A percentile compares a stretch with the other conserved stretches of the same genome.
These are phyloP conservation scores for Brettanomyces sp. DNA, from an alignment of 805 yeast species.

Conservation along the genomic window DNA sequence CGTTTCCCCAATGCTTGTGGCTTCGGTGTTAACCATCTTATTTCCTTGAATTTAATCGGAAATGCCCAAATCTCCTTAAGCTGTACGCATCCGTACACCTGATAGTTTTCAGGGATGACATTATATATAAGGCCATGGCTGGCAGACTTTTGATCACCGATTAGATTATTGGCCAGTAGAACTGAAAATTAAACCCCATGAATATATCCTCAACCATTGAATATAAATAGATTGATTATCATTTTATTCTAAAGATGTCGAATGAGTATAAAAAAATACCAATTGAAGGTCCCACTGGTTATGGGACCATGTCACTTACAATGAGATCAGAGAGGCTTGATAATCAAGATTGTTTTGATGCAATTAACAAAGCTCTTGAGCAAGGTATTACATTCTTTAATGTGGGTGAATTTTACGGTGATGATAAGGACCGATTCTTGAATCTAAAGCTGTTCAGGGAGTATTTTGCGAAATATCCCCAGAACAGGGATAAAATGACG, in stretches of 20 bases:
- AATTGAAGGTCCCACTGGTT: constrained; percentile 37
- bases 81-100: no score
- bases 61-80: no score
- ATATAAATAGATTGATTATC: no score
- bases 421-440: constrained; percentile 28
- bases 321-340: constrained; percentile 54
- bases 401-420: constrained; percentile 75
- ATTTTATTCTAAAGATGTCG: not conserved
- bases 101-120: no score
- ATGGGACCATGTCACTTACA: constrained; percentile 78
- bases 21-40: no score
- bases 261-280: not conserved
- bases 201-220: no score
- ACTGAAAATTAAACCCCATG: no score
- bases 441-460: constrained; percentile 50
- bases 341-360: constrained; percentile 40
- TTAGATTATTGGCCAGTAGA: no score
- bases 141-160: no score
- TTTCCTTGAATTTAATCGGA: no score
- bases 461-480: constrained; percentile 52
- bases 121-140: no score
- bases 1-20: no score
- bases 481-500: constrained; percentile 42
- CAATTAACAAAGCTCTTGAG: constrained; percentile 44
- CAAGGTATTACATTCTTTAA: constrained; percentile 48